Conservation (phyloP, 1,139 yeast genomes). For the Suhomyces guaymorum region DNA sequence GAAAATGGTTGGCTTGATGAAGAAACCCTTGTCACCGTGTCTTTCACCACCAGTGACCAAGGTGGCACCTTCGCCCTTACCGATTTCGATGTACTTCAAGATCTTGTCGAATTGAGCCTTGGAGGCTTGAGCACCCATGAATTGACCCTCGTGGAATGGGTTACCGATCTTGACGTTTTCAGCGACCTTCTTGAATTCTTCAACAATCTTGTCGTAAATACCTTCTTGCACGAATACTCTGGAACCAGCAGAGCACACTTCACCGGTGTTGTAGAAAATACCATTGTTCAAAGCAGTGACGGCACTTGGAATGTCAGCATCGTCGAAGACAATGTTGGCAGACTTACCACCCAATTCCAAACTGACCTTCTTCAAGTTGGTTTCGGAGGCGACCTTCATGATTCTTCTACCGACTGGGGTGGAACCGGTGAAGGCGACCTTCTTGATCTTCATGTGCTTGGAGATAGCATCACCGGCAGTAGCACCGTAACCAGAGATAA, state of each 20-base stretch:
- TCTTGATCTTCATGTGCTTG: slow-evolving; percentile 32
- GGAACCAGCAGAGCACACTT: slow-evolving; percentile 87
- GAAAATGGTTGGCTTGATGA: slow-evolving; percentile 77
- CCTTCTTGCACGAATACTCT: slow-evolving; percentile 77
- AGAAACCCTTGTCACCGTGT: slow-evolving; percentile 67
- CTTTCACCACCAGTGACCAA: slow-evolving; percentile 79
- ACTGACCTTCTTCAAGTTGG: slow-evolving; percentile 35
- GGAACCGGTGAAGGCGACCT: slow-evolving; percentile 41
- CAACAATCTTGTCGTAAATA: slow-evolving; percentile 66
- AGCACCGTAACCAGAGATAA: slow-evolving; percentile 34
- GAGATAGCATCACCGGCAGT: slow-evolving; percentile 36
- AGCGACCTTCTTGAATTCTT: slow-evolving; percentile 58
- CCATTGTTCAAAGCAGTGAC: slow-evolving; percentile 61
- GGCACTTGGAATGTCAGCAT: slow-evolving; percentile 40
- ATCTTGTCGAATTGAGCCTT: slow-evolving; percentile 74
- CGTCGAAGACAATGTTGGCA: slow-evolving; percentile 33
- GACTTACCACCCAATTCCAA: slow-evolving; percentile 41
- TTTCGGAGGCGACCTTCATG: slow-evolving; percentile 35
- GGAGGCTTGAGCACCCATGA: slow-evolving; percentile 88
- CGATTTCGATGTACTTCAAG: slow-evolving; percentile 68
- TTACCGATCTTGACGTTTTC: slow-evolving; percentile 65
- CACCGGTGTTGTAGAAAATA: slow-evolving; percentile 82
- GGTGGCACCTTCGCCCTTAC: slow-evolving; percentile 74
- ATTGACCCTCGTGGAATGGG: slow-evolving; percentile 69
- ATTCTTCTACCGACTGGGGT: slow-evolving; percentile 36